Conservation (phyloP, 371 early-diverging fungal species). For the Zopfochytrium polystomum region DNA sequence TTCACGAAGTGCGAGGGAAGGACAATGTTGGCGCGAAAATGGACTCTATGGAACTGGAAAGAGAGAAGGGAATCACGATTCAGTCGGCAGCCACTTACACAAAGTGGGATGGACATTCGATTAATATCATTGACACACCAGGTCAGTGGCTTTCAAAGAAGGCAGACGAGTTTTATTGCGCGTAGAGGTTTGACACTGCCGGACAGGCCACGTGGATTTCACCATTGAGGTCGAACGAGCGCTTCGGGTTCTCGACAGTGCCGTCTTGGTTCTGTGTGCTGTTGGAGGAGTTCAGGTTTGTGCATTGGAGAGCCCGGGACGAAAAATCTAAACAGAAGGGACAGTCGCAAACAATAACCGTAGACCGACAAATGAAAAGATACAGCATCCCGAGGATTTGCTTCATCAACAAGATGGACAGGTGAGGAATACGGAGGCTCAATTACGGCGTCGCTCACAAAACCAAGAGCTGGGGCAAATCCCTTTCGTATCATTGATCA, state of each 20-base stretch:
- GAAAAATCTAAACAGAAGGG: too few relatives aligned
- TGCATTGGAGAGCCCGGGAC: too few relatives aligned
- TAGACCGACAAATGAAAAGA: constrained; percentile 79
- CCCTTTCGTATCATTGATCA: constrained; percentile 89
- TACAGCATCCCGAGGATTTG: constrained; percentile 84
- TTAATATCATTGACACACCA: constrained; percentile 95
- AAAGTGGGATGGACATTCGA: constrained; percentile 75
- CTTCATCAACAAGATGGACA: constrained; percentile 95
- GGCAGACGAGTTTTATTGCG: too few relatives aligned
- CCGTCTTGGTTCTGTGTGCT: constrained; percentile 88
- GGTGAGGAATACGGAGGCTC: too few relatives aligned
- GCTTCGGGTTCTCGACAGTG: constrained; percentile 91
- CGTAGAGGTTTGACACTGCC: too few relatives aligned
- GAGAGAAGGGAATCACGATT: constrained; percentile 97
- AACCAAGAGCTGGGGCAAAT: constrained; percentile 85
- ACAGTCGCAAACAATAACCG: constrained; percentile 86
- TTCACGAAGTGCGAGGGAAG: constrained; percentile 96
- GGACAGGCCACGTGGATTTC: constrained; percentile 92
- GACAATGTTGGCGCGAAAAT: constrained; percentile 97
- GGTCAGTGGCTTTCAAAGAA: too few relatives aligned
- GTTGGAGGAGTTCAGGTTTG: constrained; percentile 92
- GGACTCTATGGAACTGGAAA: constrained; percentile 98
- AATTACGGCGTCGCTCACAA: too few relatives aligned
- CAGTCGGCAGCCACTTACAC: constrained; percentile 95
- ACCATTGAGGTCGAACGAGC: constrained; percentile 94